Conservation (phyloP, 169 alveolate species). For the Cryptosporidium felis region DNA sequence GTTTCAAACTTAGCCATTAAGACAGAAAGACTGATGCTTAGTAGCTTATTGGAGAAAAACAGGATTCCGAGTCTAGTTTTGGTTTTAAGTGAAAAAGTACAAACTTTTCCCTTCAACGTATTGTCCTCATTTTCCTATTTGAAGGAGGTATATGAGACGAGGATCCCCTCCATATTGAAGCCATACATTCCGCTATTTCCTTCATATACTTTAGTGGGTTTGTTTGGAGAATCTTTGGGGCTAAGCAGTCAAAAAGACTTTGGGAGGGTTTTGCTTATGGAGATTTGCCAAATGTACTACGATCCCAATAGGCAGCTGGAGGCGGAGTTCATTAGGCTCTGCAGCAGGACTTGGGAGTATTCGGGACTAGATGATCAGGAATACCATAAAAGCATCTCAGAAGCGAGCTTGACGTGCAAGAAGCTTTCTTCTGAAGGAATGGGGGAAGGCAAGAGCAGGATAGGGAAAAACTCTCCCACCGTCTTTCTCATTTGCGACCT, state of each 20-base stretch:
- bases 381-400: background rate
- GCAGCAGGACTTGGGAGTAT: constrained; percentile 34
- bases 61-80: background rate
- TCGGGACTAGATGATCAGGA: background rate
- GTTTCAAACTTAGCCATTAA: constrained; percentile 30
- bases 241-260: background rate
- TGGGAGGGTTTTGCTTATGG: constrained; percentile 13
- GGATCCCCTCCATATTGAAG: background rate
- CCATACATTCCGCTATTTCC: constrained; percentile 26
- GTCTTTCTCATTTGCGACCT: constrained; percentile 18
- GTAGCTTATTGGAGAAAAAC: background rate
- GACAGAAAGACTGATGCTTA: constrained; percentile 49
- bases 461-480: constrained; percentile 42
- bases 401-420: constrained; percentile 6
- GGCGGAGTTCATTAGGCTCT: constrained; percentile 9
- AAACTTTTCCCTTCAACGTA: background rate
- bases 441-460: background rate
- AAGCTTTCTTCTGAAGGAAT: background rate
- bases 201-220: constrained; percentile 12
- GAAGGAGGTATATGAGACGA: constrained; percentile 19
- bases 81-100: constrained; percentile 9
- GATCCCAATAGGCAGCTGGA: constrained; percentile 16
- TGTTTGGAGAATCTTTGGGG: constrained; percentile 29
- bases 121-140: constrained; percentile 37
- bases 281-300: constrained; percentile 28